Percentiles rank a stretch among this genome's conserved stretches.
Evolutionary conservation across 805 yeast species (phyloP).

Genomic region (Cyberlindnera lachancei): DNA sequence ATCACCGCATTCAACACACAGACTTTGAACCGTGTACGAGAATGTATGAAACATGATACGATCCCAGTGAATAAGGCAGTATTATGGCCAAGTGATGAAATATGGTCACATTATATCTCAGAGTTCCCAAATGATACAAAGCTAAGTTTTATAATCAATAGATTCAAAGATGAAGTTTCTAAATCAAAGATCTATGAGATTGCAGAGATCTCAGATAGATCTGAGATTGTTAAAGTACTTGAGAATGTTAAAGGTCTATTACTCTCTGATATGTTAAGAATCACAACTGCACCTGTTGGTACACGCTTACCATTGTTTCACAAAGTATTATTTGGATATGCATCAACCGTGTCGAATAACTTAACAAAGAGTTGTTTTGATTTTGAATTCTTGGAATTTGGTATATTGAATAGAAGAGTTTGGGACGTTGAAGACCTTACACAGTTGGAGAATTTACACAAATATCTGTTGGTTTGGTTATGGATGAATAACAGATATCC

Average conservation of each 20-base stretch:
- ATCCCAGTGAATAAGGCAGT: conserved; percentile 51
- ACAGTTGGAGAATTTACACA: conserved; percentile 56
- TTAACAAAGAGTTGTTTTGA: conserved; percentile 51
- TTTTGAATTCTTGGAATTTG: conserved; percentile 23
- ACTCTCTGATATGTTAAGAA: conserved; percentile 47
- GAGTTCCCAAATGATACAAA: conserved; percentile 47
- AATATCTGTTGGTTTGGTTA: conserved; percentile 56
- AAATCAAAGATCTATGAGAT: conserved; percentile 26
- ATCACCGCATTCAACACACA: conserved; percentile 44
- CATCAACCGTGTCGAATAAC: conserved; percentile 25
- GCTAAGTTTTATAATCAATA: conserved; percentile 37
- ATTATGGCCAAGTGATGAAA: conserved; percentile 71
- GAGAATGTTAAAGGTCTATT: conserved; percentile 35
- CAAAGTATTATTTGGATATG: conserved; percentile 46
- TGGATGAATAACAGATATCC: conserved; percentile 92
- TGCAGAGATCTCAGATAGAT: conserved; percentile 31
- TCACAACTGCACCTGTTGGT: conserved; percentile 59
- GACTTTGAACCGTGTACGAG: conserved; percentile 38
- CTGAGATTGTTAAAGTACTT: conserved; percentile 31
- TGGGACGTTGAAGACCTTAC: conserved; percentile 15
- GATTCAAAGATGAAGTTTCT: conserved; percentile 35
- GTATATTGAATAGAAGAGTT: conserved; percentile 1
- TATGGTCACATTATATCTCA: conserved; percentile 61
- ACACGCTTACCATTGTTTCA: conserved; percentile 35
- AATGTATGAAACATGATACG: conserved; percentile 44